Conservation (phyloP, 441 rosid genomes). For the Mallotus repandus region DNA sequence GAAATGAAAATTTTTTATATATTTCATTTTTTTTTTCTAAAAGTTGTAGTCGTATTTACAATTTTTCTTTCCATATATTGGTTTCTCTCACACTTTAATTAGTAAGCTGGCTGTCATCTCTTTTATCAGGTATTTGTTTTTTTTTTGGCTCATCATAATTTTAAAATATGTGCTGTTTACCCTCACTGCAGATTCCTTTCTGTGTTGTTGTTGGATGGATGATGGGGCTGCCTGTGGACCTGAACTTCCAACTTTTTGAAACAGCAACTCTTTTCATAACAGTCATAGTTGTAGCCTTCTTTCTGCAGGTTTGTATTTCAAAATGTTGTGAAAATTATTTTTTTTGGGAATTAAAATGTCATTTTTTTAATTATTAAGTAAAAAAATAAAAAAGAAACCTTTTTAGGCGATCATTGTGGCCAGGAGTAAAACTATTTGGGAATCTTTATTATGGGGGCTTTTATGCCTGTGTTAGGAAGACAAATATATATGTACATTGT, state of each 20-base stretch:
- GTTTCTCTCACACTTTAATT: too few species aligned
- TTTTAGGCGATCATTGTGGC: not conserved
- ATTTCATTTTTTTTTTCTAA: not conserved
- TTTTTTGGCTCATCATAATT: not conserved
- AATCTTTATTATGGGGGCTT: too few species aligned
- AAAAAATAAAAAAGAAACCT: not conserved
- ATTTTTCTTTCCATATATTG: not conserved
- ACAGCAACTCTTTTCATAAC: constrained; percentile 90
- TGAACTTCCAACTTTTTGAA: constrained; percentile 91
- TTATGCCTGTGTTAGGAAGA: too few species aligned
- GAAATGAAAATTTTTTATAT: not conserved
- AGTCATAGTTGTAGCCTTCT: constrained; percentile 88
- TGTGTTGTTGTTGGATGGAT: constrained; percentile 95
- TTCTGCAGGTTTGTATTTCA: constrained; percentile 62
- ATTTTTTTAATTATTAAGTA: not conserved
- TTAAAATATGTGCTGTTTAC: constrained; percentile 5
- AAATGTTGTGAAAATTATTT: not conserved
- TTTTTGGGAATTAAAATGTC: not conserved
- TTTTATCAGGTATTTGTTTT: not conserved
- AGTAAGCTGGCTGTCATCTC: not conserved
- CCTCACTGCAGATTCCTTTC: constrained; percentile 68
- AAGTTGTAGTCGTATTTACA: not conserved
- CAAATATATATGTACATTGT: too few species aligned
- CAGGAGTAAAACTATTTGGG: not conserved
- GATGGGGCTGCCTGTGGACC: constrained; percentile 83